Conservation (phyloP, 805 yeast genomes). For the Blastobotrys chiropterorum region DNA sequence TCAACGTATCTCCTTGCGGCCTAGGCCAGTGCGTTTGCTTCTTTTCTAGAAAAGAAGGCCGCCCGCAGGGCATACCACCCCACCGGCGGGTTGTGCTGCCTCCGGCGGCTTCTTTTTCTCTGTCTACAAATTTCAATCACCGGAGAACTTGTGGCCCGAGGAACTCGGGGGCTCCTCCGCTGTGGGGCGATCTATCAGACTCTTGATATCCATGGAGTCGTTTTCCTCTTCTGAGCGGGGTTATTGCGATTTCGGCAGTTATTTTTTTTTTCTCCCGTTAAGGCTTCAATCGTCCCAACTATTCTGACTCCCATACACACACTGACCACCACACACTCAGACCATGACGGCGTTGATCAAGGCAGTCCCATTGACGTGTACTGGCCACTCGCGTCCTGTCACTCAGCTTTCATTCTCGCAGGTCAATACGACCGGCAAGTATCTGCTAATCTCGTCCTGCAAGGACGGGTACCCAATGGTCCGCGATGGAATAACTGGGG, state of each 20-base stretch:
- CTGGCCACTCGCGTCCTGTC: conserved; percentile 33
- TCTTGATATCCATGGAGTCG: conserved; percentile 19
- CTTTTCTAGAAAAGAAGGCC: no score
- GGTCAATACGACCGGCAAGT: conserved; percentile 9
- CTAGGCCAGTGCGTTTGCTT: no score
- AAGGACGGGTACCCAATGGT: conserved; percentile 33
- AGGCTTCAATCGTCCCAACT: no score
- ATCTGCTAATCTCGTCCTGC: conserved; percentile 28
- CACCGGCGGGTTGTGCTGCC: no score
- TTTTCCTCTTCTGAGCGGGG: no score
- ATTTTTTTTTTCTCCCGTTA: background rate
- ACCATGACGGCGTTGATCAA: conserved; percentile 11
- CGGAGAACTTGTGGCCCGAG: conserved; percentile 7
- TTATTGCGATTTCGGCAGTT: no score
- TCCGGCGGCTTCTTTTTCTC: no score
- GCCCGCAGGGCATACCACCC: no score
- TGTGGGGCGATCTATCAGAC: conserved; percentile 13
- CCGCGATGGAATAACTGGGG: conserved; percentile 31
- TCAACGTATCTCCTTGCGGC: no score
- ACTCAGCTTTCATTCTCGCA: conserved; percentile 28
- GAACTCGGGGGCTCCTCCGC: conserved; percentile 3
- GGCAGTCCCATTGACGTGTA: conserved; percentile 30
- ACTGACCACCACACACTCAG: conserved; percentile 3
- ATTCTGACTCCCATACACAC: background rate
- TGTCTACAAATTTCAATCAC: conserved; percentile 12